A percentile compares a stretch with the other conserved stretches of the same genome.
These are phyloP conservation scores for Ceratocystis albifundus DNA, from an alignment of 2,329 filamentous ascomycete species.

Conservation along the genomic window DNA sequence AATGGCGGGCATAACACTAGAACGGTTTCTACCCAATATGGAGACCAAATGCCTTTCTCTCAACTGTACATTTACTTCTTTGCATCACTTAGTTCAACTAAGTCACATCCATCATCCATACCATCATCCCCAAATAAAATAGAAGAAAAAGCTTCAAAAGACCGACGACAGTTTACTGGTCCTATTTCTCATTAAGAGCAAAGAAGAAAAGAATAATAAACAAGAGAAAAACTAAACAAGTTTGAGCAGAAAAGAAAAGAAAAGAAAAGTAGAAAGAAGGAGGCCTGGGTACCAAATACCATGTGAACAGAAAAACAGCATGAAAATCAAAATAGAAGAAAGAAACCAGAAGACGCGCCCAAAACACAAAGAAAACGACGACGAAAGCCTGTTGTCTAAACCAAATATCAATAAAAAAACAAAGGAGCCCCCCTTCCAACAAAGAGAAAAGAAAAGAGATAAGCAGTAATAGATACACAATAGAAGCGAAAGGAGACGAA, in stretches of 20 bases:
- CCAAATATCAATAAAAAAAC: constrained; percentile 2
- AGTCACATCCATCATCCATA: not conserved
- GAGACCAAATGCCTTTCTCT: too few relatives aligned
- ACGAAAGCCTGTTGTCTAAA: not conserved
- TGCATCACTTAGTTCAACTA: not conserved
- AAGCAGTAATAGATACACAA: constrained; percentile 4
- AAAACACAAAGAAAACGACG: constrained; percentile 5
- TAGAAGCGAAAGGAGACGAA: not conserved
- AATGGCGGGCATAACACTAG: too few relatives aligned
- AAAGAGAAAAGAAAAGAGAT: not conserved
- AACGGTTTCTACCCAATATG: too few relatives aligned
- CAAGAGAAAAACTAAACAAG: constrained; percentile 24
- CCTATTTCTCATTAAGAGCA: not conserved
- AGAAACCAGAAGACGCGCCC: constrained; percentile 3
- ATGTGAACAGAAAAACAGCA: constrained; percentile 5
- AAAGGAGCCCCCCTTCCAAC: not conserved
- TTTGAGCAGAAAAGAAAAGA: constrained; percentile 25
- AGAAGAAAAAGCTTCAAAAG: not conserved
- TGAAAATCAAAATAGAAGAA: constrained; percentile 6
- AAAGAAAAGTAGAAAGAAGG: constrained; percentile 4
- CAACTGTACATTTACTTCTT: too few relatives aligned
- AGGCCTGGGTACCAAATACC: constrained; percentile 8
- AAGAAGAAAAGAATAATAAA: constrained; percentile 20
- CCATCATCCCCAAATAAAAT: not conserved
- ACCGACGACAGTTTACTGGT: not conserved